These are phyloP conservation scores for Saccharomyces hybrid DNA, from an alignment of 1,139 yeast species.

Conservation along the genomic window DNA sequence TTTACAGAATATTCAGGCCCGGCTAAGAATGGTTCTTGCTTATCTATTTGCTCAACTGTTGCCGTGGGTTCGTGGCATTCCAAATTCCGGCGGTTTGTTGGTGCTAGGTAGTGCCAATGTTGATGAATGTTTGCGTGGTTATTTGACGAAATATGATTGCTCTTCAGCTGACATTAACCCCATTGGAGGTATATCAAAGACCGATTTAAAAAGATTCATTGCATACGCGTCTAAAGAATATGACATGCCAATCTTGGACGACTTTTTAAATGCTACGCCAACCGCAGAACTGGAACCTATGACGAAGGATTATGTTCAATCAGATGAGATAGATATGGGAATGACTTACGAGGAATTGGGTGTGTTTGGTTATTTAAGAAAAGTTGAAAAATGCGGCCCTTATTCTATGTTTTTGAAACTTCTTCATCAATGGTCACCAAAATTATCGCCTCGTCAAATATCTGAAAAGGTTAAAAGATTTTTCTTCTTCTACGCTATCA, in stretches of 20 bases:
- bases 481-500: conserved; percentile 87
- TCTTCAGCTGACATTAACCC: conserved; percentile 96
- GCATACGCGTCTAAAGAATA: conserved; percentile 66
- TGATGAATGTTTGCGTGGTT: conserved; percentile 95
- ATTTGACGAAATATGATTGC: conserved; percentile 92
- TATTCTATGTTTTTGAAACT: conserved; percentile 86
- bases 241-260: conserved; percentile 66
- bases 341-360: conserved; percentile 93
- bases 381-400: conserved; percentile 93
- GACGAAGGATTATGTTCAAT: conserved; percentile 82
- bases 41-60: conserved; percentile 87
- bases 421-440: conserved; percentile 87
- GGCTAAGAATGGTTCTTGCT: conserved; percentile 88
- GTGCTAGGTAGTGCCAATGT: conserved; percentile 96
- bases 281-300: conserved; percentile 98
- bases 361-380: conserved; percentile 83
- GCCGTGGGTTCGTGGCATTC: conserved; percentile 82
- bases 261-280: conserved; percentile 84
- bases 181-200: conserved; percentile 95
- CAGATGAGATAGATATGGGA: conserved; percentile 97
- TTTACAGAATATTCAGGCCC: conserved; percentile 90
- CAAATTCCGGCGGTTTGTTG: conserved; percentile 56
- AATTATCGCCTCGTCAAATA: conserved; percentile 69
- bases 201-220: conserved; percentile 80
- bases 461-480: conserved; percentile 90